Evolutionary conservation across 257 asterid species (phyloP).

Genomic region (Hygrophila difformis): DNA sequence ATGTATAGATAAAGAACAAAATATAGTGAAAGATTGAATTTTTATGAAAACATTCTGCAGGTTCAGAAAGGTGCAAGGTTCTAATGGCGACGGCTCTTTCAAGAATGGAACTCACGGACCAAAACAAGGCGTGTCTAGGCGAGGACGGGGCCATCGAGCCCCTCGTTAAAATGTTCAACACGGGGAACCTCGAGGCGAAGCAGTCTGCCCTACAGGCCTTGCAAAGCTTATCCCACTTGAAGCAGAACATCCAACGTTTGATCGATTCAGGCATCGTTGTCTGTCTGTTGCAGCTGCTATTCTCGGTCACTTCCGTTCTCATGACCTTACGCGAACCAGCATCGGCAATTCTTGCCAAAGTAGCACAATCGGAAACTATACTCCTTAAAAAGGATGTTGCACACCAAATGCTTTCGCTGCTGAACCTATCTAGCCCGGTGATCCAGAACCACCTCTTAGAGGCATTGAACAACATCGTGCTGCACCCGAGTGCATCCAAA

Average conservation of each 20-base stretch:
- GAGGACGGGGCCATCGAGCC: slow-evolving; percentile 60
- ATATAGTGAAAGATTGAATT: too few species aligned
- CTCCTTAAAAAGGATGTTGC: slow-evolving; percentile 57
- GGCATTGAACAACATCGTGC: slow-evolving; percentile 59
- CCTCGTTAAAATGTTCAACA: slow-evolving; percentile 62
- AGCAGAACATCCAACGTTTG: slow-evolving; percentile 48
- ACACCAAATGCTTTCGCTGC: slow-evolving; percentile 86
- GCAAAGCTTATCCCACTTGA: slow-evolving; percentile 38
- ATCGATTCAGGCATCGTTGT: slow-evolving; percentile 45
- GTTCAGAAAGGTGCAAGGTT: slow-evolving; percentile 83
- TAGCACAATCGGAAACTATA: slow-evolving; percentile 57
- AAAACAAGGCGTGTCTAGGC: slow-evolving; percentile 54
- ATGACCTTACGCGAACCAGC: slow-evolving; percentile 90
- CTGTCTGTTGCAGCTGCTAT: slow-evolving; percentile 71
- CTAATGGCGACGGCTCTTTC: slow-evolving; percentile 85
- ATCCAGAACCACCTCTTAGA: slow-evolving; percentile 66
- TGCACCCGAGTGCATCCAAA: slow-evolving; percentile 39
- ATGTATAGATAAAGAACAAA: too few species aligned
- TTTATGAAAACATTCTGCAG: slow-evolving; percentile 25
- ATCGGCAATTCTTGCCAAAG: slow-evolving; percentile 79
- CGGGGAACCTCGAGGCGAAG: slow-evolving; percentile 74
- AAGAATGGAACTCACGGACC: slow-evolving; percentile 69
- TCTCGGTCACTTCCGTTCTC: slow-evolving; percentile 81
- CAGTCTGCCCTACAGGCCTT: slow-evolving; percentile 66
- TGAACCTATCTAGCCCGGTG: slow-evolving; percentile 62